phyloP scores from a whole-genome alignment of 805 yeast genomes.

The Myxozyma vanderwaltii region DNA sequence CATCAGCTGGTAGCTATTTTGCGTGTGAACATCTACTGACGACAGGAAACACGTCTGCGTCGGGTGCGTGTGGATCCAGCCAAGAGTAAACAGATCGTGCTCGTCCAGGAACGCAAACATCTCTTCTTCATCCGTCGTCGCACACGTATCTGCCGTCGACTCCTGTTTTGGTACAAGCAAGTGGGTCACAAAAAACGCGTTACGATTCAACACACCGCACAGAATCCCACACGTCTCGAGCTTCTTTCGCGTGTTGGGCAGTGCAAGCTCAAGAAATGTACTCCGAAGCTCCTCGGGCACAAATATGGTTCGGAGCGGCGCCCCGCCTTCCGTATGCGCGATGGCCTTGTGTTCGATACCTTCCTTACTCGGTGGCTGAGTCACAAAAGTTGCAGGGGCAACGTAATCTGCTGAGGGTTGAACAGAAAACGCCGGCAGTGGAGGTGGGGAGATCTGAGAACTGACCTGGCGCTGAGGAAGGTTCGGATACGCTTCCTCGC shows the following conservation, averaged over 20 bases:
- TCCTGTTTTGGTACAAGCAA: slow-evolving; percentile 64
- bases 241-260: slow-evolving; percentile 51
- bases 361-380: slow-evolving; percentile 1
- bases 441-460: neutral
- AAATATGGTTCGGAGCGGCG: slow-evolving; percentile 55
- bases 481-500: too few species aligned
- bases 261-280: slow-evolving; percentile 52
- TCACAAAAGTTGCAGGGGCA: neutral
- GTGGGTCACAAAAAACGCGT: slow-evolving; percentile 65
- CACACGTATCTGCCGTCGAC: slow-evolving; percentile 63
- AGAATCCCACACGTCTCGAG: slow-evolving; percentile 70
- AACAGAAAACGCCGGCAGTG: too few species aligned
- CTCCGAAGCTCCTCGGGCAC: slow-evolving; percentile 51
- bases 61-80: slow-evolving; percentile 78
- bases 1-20: slow-evolving; percentile 68
- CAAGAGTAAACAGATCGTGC: slow-evolving; percentile 61
- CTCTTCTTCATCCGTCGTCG: slow-evolving; percentile 60
- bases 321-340: slow-evolving; percentile 58
- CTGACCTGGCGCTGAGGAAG: neutral
- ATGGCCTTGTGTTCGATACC: slow-evolving; percentile 27
- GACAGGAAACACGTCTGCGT: slow-evolving; percentile 71
- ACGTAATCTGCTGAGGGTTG: neutral
- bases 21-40: slow-evolving; percentile 68
- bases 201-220: slow-evolving; percentile 61
- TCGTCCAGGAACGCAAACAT: slow-evolving; percentile 58